A percentile compares a stretch with the other conserved stretches of the same genome.
Conservation (phyloP, 129 eudicot genomes). For the Artemisia argyi region DNA sequence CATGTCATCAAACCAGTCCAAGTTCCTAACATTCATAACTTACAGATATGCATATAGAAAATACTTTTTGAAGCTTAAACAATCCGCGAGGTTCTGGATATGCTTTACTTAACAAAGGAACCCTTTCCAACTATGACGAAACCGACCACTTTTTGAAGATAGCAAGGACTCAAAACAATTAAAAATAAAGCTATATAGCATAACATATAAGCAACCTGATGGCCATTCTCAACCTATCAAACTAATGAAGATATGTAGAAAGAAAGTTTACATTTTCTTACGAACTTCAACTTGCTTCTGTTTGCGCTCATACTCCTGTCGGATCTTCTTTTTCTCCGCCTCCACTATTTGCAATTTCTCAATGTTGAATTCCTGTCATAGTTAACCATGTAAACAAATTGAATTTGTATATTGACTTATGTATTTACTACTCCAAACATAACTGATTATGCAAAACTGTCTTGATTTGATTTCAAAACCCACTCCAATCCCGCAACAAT, state of each 20-base stretch:
- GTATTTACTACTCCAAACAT: not conserved
- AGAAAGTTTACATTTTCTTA: slow-evolving; percentile 65
- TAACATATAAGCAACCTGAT: not conserved
- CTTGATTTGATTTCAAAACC: not conserved
- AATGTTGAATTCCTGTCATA: slow-evolving; percentile 71
- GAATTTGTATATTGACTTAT: too few relatives aligned
- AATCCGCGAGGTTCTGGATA: not conserved
- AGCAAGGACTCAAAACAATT: not conserved
- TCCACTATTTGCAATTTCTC: slow-evolving; percentile 92
- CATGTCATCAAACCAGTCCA: too few relatives aligned
- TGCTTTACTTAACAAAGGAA: not conserved
- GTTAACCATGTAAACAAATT: slow-evolving; percentile 5
- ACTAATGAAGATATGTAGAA: not conserved
- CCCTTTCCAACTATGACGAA: not conserved
- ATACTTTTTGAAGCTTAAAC: too few relatives aligned
- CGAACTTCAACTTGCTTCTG: slow-evolving; percentile 91
- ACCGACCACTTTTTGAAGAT: not conserved
- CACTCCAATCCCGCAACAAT: slow-evolving; percentile 11
- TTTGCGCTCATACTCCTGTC: slow-evolving; percentile 93
- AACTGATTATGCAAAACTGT: not conserved
- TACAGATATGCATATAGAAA: too few relatives aligned
- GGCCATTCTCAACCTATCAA: slow-evolving; percentile 12
- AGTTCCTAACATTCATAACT: too few relatives aligned
- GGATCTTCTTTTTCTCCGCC: slow-evolving; percentile 98
- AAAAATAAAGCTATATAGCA: not conserved